Evolutionary conservation across 2,329 filamentous ascomycete species (phyloP).

Genomic region (Diaporthe amygdali): DNA sequence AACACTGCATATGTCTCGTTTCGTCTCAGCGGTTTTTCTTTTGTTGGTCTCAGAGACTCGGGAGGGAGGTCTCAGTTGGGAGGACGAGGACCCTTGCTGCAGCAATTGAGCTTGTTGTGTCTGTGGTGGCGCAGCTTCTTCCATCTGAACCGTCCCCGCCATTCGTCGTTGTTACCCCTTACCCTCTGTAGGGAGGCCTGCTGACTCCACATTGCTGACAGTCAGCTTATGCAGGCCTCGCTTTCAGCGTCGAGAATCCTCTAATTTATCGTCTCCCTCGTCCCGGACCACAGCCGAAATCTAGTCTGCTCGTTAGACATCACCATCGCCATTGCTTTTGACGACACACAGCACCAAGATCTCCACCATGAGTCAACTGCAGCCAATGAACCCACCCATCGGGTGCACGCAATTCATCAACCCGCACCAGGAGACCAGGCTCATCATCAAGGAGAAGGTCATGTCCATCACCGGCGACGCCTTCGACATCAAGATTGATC

Average conservation of each 20-base stretch:
- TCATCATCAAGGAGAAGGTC: conserved; percentile 66
- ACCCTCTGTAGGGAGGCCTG: neutral
- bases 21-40: neutral
- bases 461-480: conserved; percentile 67
- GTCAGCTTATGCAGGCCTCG: neutral
- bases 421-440: conserved; percentile 46
- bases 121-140: neutral
- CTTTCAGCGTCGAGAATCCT: neutral
- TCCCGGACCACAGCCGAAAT: neutral
- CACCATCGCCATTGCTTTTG: neutral
- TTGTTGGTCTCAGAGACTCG: neutral
- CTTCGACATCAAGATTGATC: conserved; percentile 62
- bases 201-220: neutral
- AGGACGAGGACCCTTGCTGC: neutral
- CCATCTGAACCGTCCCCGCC: neutral
- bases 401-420: conserved; percentile 25
- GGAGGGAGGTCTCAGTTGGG: neutral
- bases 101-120: no score
- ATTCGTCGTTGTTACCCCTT: no score
- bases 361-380: neutral
- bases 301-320: no score
- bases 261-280: neutral
- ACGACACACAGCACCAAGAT: neutral
- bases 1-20: neutral
- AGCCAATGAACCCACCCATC: conserved; percentile 35